Conservation (phyloP, 345 rosid species). For the Sisymbrium altissimum region DNA sequence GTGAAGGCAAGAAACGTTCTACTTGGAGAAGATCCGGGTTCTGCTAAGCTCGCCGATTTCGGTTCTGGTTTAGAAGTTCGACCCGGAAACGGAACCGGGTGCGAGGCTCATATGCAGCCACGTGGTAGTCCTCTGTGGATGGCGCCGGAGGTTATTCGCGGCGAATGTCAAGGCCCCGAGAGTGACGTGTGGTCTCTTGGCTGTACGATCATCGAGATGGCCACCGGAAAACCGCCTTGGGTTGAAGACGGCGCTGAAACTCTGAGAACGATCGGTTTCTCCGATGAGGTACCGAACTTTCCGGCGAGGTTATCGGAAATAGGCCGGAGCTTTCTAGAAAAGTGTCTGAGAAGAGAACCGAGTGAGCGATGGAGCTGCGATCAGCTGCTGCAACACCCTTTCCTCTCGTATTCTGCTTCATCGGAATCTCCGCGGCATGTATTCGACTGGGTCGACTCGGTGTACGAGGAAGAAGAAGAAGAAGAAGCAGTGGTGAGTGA, state of each 20-base stretch:
- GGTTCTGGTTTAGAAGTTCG: neutral
- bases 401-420: neutral
- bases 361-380: constrained; percentile 18
- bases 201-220: constrained; percentile 21
- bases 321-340: neutral
- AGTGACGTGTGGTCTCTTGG: constrained; percentile 28
- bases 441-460: constrained; percentile 17
- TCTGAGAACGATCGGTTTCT: neutral
- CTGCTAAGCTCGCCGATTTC: constrained; percentile 21
- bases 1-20: constrained; percentile 19
- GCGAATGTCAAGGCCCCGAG: constrained; percentile 23
- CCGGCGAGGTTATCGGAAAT: constrained; percentile 1
- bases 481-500: neutral
- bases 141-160: constrained; percentile 19
- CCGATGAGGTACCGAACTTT: neutral
- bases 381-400: constrained; percentile 12
- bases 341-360: constrained; percentile 12
- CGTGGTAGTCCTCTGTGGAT: constrained; percentile 26
- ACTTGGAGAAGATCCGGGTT: neutral
- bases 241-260: neutral
- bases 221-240: constrained; percentile 19
- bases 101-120: neutral
- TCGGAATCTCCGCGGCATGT: constrained; percentile 15
- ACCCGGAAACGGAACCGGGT: neutral
- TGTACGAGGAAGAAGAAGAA: neutral